Conservation (phyloP, 495 filamentous ascomycete genomes). For the Penicillium paxilli region DNA sequence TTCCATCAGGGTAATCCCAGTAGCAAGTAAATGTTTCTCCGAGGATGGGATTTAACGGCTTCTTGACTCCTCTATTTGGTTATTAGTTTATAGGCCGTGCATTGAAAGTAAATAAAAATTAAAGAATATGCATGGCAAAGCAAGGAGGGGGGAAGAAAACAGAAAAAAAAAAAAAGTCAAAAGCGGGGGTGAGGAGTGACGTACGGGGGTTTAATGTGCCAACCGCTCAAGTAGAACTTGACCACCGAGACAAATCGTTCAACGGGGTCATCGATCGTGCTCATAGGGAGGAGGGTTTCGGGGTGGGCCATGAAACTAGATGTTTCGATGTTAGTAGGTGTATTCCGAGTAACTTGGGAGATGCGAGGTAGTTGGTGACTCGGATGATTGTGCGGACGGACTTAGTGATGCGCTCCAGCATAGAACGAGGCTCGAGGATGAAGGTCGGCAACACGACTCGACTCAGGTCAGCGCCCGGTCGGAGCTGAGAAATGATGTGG, state of each 20-base stretch:
- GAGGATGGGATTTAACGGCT: conserved; percentile 94
- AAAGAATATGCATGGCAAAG: too few relatives aligned
- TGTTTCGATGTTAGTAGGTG: neutral
- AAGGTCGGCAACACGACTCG: conserved; percentile 95
- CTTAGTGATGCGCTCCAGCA: conserved; percentile 99
- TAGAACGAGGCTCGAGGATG: conserved; percentile 94
- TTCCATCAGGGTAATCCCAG: conserved; percentile 89
- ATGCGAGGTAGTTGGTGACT: too few relatives aligned
- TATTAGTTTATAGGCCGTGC: too few relatives aligned
- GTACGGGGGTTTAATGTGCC: conserved; percentile 98
- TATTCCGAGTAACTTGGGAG: too few relatives aligned
- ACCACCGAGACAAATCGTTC: conserved; percentile 91
- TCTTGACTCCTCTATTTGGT: conserved; percentile 83
- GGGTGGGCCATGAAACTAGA: conserved; percentile 99
- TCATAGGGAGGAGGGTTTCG: conserved; percentile 87
- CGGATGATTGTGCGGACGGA: conserved; percentile 43
- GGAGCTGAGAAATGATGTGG: conserved; percentile 95
- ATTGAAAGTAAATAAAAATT: too few relatives aligned
- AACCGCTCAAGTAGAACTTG: conserved; percentile 97
- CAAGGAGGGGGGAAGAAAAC: too few relatives aligned
- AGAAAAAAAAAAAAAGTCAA: neutral
- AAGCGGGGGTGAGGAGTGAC: conserved; percentile 28
- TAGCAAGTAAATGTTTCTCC: conserved; percentile 94
- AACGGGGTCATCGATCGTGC: conserved; percentile 84
- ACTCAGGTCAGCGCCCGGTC: conserved; percentile 92